Base-by-base conservation (phyloP, 1,139 yeast genomes). In the Protomyces macrosporus region DNA sequence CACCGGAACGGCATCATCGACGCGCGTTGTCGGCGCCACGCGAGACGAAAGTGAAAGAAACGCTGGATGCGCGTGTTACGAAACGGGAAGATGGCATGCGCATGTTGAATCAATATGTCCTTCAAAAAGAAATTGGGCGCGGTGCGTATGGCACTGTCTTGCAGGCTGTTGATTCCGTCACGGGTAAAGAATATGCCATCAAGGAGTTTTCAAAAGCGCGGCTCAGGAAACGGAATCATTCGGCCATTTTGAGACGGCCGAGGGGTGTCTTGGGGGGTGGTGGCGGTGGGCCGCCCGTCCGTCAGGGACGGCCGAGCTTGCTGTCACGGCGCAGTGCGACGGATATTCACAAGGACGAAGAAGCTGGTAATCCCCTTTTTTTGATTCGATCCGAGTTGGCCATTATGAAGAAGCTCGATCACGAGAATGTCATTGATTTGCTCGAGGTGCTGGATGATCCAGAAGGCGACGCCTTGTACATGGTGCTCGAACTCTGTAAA, bases 61-160 rank as follows among this genome's bases (percentile, higher is more conserved):
- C 80, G 1, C 71, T 76, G 53, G 72, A 73, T 65, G 77, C 79
- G 52, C 70, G 69, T 35, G 67, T 69, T 62, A 68, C 69, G 23
- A 73, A 74, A 54, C 62, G 65, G 6, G 75, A 75, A 59, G 75
- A 73, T 32, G 71, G 72, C 3, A 75, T 76, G 30, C 65, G 68
- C 34, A 69, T 70, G 45, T 70, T 77, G 42, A 77, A 77, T 67
- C 79, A 78, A 69, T 93, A 90, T 74, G 79, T 81, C 63, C 78
- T 91, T 12, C 76, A 82, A 48, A 80, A 81, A 52, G 80, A 86
- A 1, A 78, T 91, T 58, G 98, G 98, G 0, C 84, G 86, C 69
- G 98, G 98, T 0, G 85, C 96, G 0, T 91, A 89, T 73, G 98
- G 98, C 0, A 83, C 86, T 0, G 98, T 93, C 3, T 87, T 93